Evolutionary conservation across 305 asterid genomes (phyloP).

Genomic region (Fraxinus albicans): DNA sequence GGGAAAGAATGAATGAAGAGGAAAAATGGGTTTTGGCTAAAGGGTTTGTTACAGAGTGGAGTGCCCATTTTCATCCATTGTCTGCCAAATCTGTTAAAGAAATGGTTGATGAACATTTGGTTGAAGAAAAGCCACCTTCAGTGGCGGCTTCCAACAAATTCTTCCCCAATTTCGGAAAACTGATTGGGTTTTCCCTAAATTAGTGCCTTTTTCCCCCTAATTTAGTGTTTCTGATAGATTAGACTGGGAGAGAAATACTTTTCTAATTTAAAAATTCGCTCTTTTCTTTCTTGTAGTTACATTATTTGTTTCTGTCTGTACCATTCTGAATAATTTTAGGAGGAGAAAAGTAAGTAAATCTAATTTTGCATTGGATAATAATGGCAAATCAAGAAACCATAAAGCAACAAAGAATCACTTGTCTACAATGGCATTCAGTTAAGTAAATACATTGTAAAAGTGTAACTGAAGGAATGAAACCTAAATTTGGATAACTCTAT

Average conservation of each 20-base stretch:
- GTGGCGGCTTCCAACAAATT: conserved; percentile 31
- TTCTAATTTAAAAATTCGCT: not conserved
- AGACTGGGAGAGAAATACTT: not conserved
- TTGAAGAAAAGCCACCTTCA: conserved; percentile 2
- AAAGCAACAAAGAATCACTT: not conserved
- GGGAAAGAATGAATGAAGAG: conserved; percentile 53
- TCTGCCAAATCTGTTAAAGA: conserved; percentile 65
- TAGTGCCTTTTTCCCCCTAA: not conserved
- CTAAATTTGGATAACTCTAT: not conserved
- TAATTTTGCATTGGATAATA: not conserved
- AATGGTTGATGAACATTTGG: conserved; percentile 59
- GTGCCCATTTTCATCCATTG: conserved; percentile 66
- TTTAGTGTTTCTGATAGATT: not conserved
- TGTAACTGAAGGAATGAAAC: not conserved
- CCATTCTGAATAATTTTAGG: not conserved
- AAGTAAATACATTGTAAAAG: not conserved
- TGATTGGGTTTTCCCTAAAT: conserved; percentile 41
- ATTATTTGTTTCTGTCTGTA: not conserved
- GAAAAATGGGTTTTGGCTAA: conserved; percentile 50
- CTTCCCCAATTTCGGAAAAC: conserved; percentile 41
- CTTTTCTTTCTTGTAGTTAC: not conserved
- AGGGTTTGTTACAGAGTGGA: conserved; percentile 66
- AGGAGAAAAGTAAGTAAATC: not conserved
- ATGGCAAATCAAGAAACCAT: not conserved
- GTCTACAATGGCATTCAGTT: not conserved